phyloP scores from a whole-genome alignment of 805 yeast species.

The Saitoella complicata region DNA sequence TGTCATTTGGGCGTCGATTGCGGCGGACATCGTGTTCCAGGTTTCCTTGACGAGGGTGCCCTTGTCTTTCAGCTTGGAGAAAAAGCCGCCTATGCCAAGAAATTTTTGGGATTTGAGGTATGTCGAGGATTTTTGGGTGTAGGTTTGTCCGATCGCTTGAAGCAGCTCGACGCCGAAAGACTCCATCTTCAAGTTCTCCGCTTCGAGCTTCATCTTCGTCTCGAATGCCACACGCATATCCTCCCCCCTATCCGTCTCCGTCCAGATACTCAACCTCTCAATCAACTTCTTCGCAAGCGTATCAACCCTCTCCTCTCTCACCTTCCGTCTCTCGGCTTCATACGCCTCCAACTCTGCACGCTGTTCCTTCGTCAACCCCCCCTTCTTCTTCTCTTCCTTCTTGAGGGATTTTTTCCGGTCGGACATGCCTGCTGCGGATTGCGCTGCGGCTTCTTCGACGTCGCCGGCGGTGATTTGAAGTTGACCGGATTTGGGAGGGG shows the following conservation, averaged over 20 bases:
- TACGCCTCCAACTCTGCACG: constrained; percentile 41
- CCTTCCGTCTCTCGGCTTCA: constrained; percentile 61
- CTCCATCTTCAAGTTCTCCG: constrained; percentile 81
- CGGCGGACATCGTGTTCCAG: constrained; percentile 45
- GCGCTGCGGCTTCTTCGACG: constrained; percentile 1
- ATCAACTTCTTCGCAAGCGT: constrained; percentile 43
- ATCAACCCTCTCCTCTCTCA: constrained; percentile 48
- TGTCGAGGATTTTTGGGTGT: constrained; percentile 58
- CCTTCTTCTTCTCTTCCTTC: constrained; percentile 20
- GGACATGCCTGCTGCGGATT: constrained; percentile 7
- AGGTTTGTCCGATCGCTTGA: constrained; percentile 62
- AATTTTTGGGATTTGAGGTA: constrained; percentile 59
- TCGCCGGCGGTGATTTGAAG: constrained; percentile 7
- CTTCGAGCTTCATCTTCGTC: constrained; percentile 58
- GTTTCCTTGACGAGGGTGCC: constrained; percentile 74
- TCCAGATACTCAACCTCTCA: constrained; percentile 36
- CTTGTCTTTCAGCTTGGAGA: constrained; percentile 67
- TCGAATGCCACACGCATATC: constrained; percentile 50
- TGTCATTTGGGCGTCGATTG: constrained; percentile 38
- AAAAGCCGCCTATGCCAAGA: constrained; percentile 73
- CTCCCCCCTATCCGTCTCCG: constrained; percentile 46
- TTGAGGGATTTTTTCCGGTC: constrained; percentile 7
- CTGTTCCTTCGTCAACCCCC: constrained; percentile 26
- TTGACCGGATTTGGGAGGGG: constrained; percentile 4
- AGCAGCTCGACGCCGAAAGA: constrained; percentile 85